These are phyloP conservation scores for Euphorbia celastroides DNA, from an alignment of 441 rosid species.

Conservation along the genomic window DNA sequence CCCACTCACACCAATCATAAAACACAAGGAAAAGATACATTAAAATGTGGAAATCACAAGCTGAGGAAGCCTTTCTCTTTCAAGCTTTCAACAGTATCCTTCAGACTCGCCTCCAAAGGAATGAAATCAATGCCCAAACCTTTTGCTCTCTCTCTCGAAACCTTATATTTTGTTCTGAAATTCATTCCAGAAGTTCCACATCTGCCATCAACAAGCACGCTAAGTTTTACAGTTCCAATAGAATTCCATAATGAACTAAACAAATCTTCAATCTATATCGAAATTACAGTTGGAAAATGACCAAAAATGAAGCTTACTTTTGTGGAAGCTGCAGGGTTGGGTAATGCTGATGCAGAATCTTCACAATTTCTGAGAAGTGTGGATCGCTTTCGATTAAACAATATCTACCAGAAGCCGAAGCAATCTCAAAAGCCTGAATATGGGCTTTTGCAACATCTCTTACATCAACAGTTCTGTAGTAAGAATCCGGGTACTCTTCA, in stretches of 20 bases:
- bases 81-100: slow-evolving; percentile 14
- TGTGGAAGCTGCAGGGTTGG: slow-evolving; percentile 40
- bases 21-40: too few relatives aligned
- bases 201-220: slow-evolving; percentile 35
- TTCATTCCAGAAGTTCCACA: slow-evolving; percentile 20
- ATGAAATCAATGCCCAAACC: slow-evolving; percentile 2
- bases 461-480: slow-evolving; percentile 43
- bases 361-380: slow-evolving; percentile 38
- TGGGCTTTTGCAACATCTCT: slow-evolving; percentile 66
- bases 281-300: neutral
- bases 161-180: neutral
- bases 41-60: too few relatives aligned
- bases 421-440: slow-evolving; percentile 52
- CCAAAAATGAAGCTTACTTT: slow-evolving; percentile 25
- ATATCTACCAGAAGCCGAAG: slow-evolving; percentile 50
- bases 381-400: slow-evolving; percentile 31
- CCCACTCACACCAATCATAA: too few relatives aligned
- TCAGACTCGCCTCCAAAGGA: slow-evolving; percentile 12
- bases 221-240: too few relatives aligned
- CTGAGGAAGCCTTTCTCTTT: slow-evolving; percentile 14
- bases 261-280: too few relatives aligned
- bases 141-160: neutral
- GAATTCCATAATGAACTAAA: too few relatives aligned
- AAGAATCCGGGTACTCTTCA: slow-evolving; percentile 26
- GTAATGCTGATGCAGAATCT: slow-evolving; percentile 37